phyloP scores from a whole-genome alignment of 2,329 filamentous ascomycete genomes.

The Pyrenochaeta sp. region DNA sequence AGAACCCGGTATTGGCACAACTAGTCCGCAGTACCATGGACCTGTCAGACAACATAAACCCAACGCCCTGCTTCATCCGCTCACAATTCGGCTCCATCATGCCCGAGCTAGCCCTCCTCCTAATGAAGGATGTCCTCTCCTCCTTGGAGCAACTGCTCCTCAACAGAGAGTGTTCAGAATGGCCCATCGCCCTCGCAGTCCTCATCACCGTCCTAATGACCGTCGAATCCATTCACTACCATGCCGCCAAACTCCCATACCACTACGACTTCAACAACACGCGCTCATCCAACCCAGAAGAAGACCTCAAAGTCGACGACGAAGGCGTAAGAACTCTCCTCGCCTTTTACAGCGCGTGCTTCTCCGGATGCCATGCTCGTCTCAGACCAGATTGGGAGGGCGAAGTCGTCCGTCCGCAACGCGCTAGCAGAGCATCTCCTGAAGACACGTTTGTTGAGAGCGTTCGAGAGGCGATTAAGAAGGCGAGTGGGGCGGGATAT shows the following conservation, averaged over 20 bases:
- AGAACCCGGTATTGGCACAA: constrained; percentile 22
- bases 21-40: constrained; percentile 31
- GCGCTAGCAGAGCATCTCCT: constrained; percentile 2
- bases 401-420: constrained; percentile 17
- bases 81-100: constrained; percentile 48
- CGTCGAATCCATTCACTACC: constrained; percentile 51
- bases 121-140: constrained; percentile 46
- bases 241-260: constrained; percentile 47
- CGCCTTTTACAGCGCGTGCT: constrained; percentile 46
- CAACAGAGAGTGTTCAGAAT: constrained; percentile 39
- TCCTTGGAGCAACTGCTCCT: constrained; percentile 43
- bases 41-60: constrained; percentile 15
- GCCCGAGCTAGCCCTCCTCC: constrained; percentile 39
- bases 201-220: constrained; percentile 48
- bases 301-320: constrained; percentile 29
- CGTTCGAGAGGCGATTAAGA: constrained; percentile 36
- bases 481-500: constrained; percentile 29
- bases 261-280: constrained; percentile 29
- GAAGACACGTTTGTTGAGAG: constrained; percentile 41
- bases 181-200: constrained; percentile 44
- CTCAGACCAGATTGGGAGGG: constrained; percentile 41
- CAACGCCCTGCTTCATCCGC: constrained; percentile 52
- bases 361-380: constrained; percentile 42
- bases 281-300: constrained; percentile 3
- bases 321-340: constrained; percentile 40